These are phyloP conservation scores for Paraphoma sp. DNA, from an alignment of 2,329 filamentous ascomycete species.

Conservation along the genomic window DNA sequence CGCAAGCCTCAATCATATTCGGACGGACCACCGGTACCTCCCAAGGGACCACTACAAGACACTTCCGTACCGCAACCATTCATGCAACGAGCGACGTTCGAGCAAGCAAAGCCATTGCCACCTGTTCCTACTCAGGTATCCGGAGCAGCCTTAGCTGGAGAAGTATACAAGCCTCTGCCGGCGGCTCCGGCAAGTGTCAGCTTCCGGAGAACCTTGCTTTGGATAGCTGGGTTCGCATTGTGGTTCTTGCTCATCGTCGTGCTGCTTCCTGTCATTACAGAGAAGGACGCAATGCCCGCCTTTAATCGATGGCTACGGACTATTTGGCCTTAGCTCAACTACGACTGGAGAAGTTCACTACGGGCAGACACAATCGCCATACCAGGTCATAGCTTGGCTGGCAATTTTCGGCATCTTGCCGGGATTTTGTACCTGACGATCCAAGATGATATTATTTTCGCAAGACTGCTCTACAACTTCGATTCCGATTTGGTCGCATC, in stretches of 20 bases:
- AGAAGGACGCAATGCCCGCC: slow-evolving; percentile 36
- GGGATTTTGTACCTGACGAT: background rate
- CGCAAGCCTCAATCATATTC: too few relatives aligned
- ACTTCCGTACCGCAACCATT: too few relatives aligned
- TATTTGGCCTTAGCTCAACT: background rate
- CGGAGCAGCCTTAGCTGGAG: background rate
- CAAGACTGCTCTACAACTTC: slow-evolving; percentile 39
- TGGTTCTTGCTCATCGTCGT: slow-evolving; percentile 36
- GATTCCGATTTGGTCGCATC: slow-evolving; percentile 40
- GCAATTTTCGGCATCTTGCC: slow-evolving; percentile 1
- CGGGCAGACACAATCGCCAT: background rate
- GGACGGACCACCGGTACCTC: too few relatives aligned
- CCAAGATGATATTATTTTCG: background rate
- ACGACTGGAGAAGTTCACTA: background rate
- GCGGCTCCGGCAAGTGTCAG: slow-evolving; percentile 6
- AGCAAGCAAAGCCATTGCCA: slow-evolving; percentile 19
- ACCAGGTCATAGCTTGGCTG: background rate
- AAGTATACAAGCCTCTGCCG: slow-evolving; percentile 19
- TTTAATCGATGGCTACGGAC: slow-evolving; percentile 28
- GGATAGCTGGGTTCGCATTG: slow-evolving; percentile 19
- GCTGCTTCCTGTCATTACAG: slow-evolving; percentile 33
- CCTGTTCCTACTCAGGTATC: slow-evolving; percentile 2
- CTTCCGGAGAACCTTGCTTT: slow-evolving; percentile 11
- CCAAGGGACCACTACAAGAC: too few relatives aligned
- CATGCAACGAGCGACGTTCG: background rate